phyloP scores from a whole-genome alignment of 1,284 basidiomycete genomes.

The Sporisorium sorghi region DNA sequence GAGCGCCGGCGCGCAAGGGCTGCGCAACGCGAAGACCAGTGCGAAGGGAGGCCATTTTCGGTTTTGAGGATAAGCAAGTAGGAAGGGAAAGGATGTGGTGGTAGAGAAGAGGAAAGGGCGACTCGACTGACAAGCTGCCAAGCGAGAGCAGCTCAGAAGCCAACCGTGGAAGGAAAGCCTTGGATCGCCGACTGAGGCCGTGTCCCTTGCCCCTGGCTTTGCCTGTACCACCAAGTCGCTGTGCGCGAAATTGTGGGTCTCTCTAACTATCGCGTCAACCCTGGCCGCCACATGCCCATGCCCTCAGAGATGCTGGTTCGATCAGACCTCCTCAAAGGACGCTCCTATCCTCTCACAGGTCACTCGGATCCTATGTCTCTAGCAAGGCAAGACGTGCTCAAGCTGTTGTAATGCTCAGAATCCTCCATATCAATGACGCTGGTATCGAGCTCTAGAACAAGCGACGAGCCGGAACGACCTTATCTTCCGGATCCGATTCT shows the following conservation, averaged over 20 bases:
- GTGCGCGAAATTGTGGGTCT: background rate
- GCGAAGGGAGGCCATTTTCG: slow-evolving; percentile 54
- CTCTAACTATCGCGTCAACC: background rate
- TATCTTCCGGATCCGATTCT: too few species aligned
- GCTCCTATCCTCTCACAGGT: background rate
- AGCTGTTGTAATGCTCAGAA: too few species aligned
- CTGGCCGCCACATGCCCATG: background rate
- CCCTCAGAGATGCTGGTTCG: background rate
- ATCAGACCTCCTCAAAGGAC: too few species aligned
- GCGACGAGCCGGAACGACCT: too few species aligned
- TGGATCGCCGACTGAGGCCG: slow-evolving; percentile 4
- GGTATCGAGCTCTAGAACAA: too few species aligned
- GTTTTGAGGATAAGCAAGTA: slow-evolving; percentile 5
- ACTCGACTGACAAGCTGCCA: too few species aligned
- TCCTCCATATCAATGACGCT: too few species aligned
- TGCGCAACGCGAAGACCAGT: slow-evolving; percentile 51
- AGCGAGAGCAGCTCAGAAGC: background rate
- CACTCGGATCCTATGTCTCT: too few species aligned
- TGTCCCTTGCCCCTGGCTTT: too few species aligned
- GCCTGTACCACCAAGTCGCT: too few species aligned
- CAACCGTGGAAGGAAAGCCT: background rate
- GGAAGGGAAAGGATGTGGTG: slow-evolving; percentile 7
- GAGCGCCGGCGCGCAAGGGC: slow-evolving; percentile 38
- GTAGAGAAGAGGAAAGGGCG: slow-evolving; percentile 5
- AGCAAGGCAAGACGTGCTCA: too few species aligned